Percentiles rank a stretch among this genome's conserved stretches.
Evolutionary conservation across 2,329 filamentous ascomycete genomes (phyloP).

Genomic region (Endoconidiophora laricicola): DNA sequence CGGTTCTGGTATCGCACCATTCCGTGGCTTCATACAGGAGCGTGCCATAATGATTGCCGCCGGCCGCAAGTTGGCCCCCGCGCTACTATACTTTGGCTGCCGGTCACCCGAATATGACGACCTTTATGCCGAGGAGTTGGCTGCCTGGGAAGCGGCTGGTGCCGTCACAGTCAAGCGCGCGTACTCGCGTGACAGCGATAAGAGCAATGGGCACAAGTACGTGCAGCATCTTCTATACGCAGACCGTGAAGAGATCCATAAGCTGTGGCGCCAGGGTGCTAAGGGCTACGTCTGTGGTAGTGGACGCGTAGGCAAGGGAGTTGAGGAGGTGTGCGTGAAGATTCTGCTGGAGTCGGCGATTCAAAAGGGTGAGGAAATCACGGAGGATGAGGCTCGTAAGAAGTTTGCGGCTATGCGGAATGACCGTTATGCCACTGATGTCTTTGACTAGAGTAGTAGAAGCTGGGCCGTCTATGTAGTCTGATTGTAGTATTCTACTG

Average conservation of each 20-base stretch:
- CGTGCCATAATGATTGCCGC: conserved; percentile 33
- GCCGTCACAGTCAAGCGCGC: conserved; percentile 45
- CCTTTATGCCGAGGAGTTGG: conserved; percentile 42
- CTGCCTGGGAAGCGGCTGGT: conserved; percentile 41
- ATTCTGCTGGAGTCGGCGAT: conserved; percentile 21
- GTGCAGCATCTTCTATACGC: conserved; percentile 29
- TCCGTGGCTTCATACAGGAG: conserved; percentile 47
- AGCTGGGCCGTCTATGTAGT: background rate
- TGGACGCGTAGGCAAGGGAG: conserved; percentile 29
- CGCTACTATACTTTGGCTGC: conserved; percentile 49
- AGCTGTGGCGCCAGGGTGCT: conserved; percentile 28
- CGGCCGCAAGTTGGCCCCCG: conserved; percentile 38
- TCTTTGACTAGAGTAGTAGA: conserved; percentile 34
- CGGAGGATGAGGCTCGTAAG: conserved; percentile 24
- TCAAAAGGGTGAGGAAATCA: conserved; percentile 19
- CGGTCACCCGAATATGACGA: conserved; percentile 37
- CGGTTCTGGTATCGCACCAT: conserved; percentile 42
- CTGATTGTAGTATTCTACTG: background rate
- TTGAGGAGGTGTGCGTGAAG: conserved; percentile 25
- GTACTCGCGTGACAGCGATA: conserved; percentile 26
- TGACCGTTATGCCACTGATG: conserved; percentile 41
- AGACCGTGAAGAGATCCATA: conserved; percentile 21
- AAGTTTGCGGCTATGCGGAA: conserved; percentile 36
- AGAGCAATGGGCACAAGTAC: conserved; percentile 30
- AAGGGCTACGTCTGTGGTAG: conserved; percentile 51